Conservation (phyloP, 108 stramenopile species). For the Cyclostephanos tholiformis region DNA sequence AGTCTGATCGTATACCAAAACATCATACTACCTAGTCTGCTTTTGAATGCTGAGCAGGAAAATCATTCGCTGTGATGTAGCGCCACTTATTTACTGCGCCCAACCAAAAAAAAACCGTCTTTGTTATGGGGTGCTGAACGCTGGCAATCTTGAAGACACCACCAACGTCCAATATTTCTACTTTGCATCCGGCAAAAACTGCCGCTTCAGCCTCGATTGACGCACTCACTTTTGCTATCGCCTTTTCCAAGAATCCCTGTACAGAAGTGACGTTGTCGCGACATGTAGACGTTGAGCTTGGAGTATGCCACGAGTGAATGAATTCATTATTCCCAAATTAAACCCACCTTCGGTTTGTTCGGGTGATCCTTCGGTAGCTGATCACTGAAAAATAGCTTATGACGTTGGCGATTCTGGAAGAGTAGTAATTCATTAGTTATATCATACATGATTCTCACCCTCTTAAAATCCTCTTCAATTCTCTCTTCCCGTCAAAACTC, state of each 20-base stretch:
- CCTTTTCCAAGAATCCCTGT: slow-evolving; percentile 30
- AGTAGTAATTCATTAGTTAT: not conserved
- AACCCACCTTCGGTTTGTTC: slow-evolving; percentile 33
- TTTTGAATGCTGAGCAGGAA: slow-evolving; percentile 15
- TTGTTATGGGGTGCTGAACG: slow-evolving; percentile 12
- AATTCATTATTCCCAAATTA: not conserved
- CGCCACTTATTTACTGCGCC: slow-evolving; percentile 34
- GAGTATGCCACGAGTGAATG: not conserved
- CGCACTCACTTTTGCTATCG: slow-evolving; percentile 33
- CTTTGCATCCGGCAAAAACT: slow-evolving; percentile 20
- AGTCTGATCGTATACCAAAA: too few species aligned
- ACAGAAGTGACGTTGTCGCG: too few species aligned
- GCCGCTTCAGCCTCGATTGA: slow-evolving; percentile 32
- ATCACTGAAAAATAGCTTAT: slow-evolving; percentile 5
- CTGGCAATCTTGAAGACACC: slow-evolving; percentile 32
- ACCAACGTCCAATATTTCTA: slow-evolving; percentile 34
- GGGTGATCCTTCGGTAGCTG: slow-evolving; percentile 35
- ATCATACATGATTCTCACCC: slow-evolving; percentile 15
- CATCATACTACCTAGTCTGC: too few species aligned
- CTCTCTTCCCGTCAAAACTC: slow-evolving; percentile 38
- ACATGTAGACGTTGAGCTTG: not conserved
- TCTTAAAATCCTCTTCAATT: slow-evolving; percentile 41
- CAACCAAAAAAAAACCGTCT: slow-evolving; percentile 32
- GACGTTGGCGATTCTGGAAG: not conserved
- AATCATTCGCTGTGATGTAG: slow-evolving; percentile 19